phyloP scores from a whole-genome alignment of 352 stramenopile genomes.

The Globisporangium apiculatum region DNA sequence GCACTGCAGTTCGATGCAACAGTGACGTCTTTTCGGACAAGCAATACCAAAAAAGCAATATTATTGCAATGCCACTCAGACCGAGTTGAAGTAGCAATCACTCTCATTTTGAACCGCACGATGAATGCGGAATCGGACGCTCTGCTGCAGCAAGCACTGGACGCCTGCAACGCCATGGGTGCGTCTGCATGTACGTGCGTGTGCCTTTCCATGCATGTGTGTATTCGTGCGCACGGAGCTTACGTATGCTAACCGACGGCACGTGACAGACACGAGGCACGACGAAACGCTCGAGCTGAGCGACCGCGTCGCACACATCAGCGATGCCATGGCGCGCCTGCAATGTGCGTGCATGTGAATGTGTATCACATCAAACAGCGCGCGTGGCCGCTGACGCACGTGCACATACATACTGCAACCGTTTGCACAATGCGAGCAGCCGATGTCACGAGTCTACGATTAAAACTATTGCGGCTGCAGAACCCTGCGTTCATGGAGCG shows the following conservation, averaged over 20 bases:
- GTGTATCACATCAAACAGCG: neutral
- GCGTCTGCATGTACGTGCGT: neutral
- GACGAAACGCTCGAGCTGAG: neutral
- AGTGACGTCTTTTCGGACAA: no score
- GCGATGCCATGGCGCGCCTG: neutral
- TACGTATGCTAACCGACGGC: neutral
- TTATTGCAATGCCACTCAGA: no score
- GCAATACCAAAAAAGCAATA: no score
- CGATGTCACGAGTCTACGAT: slow-evolving; percentile 10
- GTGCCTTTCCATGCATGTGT: neutral
- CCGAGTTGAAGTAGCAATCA: neutral
- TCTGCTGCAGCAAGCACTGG: neutral
- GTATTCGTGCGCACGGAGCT: no score
- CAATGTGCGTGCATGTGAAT: neutral
- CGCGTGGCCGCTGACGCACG: neutral
- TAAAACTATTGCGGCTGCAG: slow-evolving; percentile 10
- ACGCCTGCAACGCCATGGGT: neutral
- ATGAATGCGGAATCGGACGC: neutral
- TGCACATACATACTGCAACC: neutral
- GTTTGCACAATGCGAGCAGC: neutral
- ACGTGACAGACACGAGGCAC: neutral
- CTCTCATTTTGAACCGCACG: no score
- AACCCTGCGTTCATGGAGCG: slow-evolving; percentile 13
- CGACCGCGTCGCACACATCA: neutral
- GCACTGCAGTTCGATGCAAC: neutral